phyloP scores from a whole-genome alignment of 148 eudicot genomes.

The Beta vulgaris region DNA sequence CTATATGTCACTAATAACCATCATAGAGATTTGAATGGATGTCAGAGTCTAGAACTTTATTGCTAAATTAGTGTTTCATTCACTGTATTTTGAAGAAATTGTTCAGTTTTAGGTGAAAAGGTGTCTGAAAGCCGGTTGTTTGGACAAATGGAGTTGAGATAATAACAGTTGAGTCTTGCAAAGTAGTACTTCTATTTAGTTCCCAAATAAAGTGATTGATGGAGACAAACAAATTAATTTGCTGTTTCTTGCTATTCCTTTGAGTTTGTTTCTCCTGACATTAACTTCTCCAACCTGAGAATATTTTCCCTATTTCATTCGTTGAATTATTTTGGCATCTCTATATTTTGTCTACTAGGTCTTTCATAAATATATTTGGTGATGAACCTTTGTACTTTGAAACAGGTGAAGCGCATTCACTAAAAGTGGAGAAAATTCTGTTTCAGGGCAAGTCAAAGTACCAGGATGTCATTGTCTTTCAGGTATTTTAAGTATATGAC shows the following conservation, averaged over 20 bases:
- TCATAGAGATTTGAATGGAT: neutral
- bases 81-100: neutral
- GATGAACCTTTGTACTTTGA: neutral
- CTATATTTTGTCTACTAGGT: too few species aligned
- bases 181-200: too few species aligned
- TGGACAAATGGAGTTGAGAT: neutral
- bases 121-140: neutral
- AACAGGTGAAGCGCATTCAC: constrained; percentile 93
- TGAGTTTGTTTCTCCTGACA: neutral
- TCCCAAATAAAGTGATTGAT: neutral
- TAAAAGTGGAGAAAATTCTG: constrained; percentile 82
- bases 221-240: neutral
- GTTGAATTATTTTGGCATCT: too few species aligned
- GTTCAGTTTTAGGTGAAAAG: neutral
- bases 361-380: neutral
- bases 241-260: neutral
- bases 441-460: constrained; percentile 82
- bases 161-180: neutral
- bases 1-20: neutral
- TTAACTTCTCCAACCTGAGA: neutral
- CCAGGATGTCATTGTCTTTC: constrained; percentile 88
- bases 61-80: neutral
- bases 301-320: neutral
- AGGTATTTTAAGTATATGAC: constrained; percentile 41
- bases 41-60: neutral